Conservation (phyloP, 805 yeast species). For the Jamesozyma spencerorum region DNA sequence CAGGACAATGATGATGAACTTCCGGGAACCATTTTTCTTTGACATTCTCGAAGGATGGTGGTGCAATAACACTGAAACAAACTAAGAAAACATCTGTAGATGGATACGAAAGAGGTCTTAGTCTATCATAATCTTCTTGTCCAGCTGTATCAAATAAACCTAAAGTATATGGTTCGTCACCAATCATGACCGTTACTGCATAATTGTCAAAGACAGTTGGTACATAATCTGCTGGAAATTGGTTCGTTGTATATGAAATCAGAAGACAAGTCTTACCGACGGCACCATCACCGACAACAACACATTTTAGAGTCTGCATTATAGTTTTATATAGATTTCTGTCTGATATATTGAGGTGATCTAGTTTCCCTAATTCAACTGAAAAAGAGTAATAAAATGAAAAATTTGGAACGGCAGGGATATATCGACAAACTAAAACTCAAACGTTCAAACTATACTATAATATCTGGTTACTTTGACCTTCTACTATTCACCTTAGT, state of each 20-base stretch:
- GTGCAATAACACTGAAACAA: constrained; percentile 93
- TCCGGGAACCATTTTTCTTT: constrained; percentile 99
- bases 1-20: constrained; percentile 96
- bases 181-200: constrained; percentile 91
- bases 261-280: constrained; percentile 96
- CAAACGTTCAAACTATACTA: too few relatives aligned
- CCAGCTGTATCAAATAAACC: constrained; percentile 99
- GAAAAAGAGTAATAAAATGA: neutral
- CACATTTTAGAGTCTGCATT: constrained; percentile 71
- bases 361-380: neutral
- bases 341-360: neutral
- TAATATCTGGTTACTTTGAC: too few relatives aligned
- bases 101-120: constrained; percentile 93
- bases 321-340: constrained; percentile 2
- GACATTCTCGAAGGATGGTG: constrained; percentile 94
- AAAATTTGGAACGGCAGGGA: too few relatives aligned
- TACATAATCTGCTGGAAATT: constrained; percentile 95
- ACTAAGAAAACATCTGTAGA: constrained; percentile 94
- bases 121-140: constrained; percentile 96
- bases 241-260: constrained; percentile 92
- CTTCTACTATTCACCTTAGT: too few relatives aligned
- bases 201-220: constrained; percentile 97
- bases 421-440: too few relatives aligned
- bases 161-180: constrained; percentile 94
- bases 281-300: constrained; percentile 99